phyloP scores from a whole-genome alignment of 169 alveolate genomes.

The Eimeria falciformis region DNA sequence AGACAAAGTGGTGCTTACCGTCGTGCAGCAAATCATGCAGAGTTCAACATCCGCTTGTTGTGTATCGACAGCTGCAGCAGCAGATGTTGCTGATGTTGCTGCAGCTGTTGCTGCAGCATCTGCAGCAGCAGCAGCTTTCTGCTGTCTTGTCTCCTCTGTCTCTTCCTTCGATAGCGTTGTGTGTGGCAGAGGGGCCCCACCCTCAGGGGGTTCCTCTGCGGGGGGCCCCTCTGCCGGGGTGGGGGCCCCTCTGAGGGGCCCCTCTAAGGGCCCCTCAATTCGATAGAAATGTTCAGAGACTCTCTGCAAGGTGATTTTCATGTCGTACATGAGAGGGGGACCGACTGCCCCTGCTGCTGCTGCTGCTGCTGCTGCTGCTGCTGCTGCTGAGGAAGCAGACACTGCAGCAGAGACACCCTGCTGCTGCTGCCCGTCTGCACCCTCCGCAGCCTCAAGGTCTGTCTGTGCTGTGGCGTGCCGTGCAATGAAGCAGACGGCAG shows the following conservation, averaged over 20 bases:
- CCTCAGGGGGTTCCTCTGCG: not conserved
- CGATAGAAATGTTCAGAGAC: conserved; percentile 73
- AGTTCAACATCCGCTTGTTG: conserved; percentile 18
- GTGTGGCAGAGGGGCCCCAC: not conserved
- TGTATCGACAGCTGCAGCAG: not conserved
- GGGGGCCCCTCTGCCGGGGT: not conserved
- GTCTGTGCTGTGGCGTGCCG: not conserved
- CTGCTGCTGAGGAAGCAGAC: conserved; percentile 1
- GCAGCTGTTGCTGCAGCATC: conserved; percentile 11
- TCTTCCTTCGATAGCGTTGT: not conserved
- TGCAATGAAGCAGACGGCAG: conserved; percentile 55
- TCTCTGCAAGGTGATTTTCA: conserved; percentile 61
- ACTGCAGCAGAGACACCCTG: not conserved
- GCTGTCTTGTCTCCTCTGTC: not conserved
- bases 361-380: conserved; percentile 35
- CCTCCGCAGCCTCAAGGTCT: not conserved
- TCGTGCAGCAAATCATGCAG: conserved; percentile 53
- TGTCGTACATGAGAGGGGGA: conserved; percentile 66
- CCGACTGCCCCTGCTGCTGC: conserved; percentile 67
- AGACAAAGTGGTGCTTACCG: too few species aligned
- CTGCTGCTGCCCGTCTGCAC: not conserved
- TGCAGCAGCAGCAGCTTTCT: not conserved
- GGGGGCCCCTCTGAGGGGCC: conserved; percentile 23
- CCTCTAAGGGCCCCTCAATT: conserved; percentile 25
- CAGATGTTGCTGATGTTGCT: conserved; percentile 16